Percentiles rank a stretch among this genome's conserved stretches.
Evolutionary conservation across 768 basidiomycete genomes (phyloP).

Genomic region (Psilocybe cubensis): DNA sequence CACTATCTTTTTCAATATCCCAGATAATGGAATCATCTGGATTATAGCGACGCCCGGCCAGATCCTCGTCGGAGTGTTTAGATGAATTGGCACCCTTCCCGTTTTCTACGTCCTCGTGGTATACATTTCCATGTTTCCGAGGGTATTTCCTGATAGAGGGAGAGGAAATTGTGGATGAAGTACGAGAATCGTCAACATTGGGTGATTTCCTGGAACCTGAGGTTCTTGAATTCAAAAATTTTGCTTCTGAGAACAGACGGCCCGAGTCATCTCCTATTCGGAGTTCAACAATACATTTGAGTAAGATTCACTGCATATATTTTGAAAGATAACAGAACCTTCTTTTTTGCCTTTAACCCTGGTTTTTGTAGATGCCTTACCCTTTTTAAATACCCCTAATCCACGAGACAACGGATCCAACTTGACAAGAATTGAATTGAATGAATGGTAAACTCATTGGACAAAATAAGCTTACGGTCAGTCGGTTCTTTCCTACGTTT

Average conservation of each 20-base stretch:
- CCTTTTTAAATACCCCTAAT: conserved; percentile 66
- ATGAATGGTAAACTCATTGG: background rate
- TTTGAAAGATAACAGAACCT: conserved; percentile 11
- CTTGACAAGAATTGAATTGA: conserved; percentile 26
- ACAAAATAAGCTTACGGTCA: conserved; percentile 50
- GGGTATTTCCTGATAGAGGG: background rate
- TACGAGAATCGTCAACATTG: background rate
- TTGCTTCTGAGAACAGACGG: conserved; percentile 47
- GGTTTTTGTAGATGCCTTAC: conserved; percentile 58
- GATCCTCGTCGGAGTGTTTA: background rate
- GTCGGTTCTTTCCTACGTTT: conserved; percentile 61
- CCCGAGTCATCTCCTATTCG: background rate
- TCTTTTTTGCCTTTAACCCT: conserved; percentile 19
- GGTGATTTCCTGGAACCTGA: background rate
- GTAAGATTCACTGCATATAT: background rate
- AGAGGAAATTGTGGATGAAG: conserved; percentile 9
- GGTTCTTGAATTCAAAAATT: conserved; percentile 41
- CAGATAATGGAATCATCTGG: conserved; percentile 32
- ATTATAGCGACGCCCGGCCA: conserved; percentile 13
- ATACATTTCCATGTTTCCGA: background rate
- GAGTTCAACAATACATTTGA: too few species aligned
- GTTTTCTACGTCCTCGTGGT: background rate
- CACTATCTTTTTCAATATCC: conserved; percentile 33
- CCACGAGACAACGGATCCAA: conserved; percentile 42
- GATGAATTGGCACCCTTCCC: background rate